A percentile compares a stretch with the other conserved stretches of the same genome.
Evolutionary conservation across 495 filamentous ascomycete genomes (phyloP).

Genomic region (Mycothermus thermophilus): DNA sequence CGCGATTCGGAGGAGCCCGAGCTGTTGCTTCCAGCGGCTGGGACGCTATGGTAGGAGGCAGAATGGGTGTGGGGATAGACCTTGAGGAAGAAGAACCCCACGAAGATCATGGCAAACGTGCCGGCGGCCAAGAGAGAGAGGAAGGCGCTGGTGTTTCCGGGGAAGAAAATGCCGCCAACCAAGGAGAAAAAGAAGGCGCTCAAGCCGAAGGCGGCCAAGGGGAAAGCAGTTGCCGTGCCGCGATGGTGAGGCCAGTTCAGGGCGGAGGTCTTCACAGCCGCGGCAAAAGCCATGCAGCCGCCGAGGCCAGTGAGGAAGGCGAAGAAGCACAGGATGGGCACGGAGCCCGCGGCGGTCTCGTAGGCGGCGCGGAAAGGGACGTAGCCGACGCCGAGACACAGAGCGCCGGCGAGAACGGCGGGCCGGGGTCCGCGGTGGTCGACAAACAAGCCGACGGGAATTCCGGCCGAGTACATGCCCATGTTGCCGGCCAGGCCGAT

Average conservation of each 20-base stretch:
- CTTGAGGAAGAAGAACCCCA: constrained; percentile 68
- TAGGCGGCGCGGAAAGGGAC: constrained; percentile 59
- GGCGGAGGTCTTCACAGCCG: constrained; percentile 74
- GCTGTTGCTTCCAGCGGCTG: constrained; percentile 25
- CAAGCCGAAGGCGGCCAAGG: constrained; percentile 80
- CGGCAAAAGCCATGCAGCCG: constrained; percentile 74
- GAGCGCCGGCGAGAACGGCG: constrained; percentile 56
- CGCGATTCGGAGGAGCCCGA: constrained; percentile 39
- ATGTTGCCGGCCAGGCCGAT: constrained; percentile 88
- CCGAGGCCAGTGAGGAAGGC: constrained; percentile 75
- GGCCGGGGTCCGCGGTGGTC: constrained; percentile 71
- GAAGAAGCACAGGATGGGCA: constrained; percentile 64
- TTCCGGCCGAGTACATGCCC: constrained; percentile 86
- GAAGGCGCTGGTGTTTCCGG: constrained; percentile 67
- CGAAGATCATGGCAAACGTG: constrained; percentile 60
- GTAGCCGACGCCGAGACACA: constrained; percentile 63
- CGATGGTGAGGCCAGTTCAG: constrained; percentile 85
- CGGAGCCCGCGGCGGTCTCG: constrained; percentile 47
- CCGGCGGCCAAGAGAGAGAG: constrained; percentile 66
- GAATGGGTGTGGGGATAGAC: constrained; percentile 53
- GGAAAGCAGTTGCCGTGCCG: constrained; percentile 88
- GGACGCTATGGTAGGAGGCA: constrained; percentile 57
- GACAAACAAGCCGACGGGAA: constrained; percentile 78
- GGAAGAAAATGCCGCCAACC: constrained; percentile 63
- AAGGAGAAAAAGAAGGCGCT: constrained; percentile 93